Conservation (phyloP, 1,284 basidiomycete genomes). For the Taiwanofungus camphoratus region DNA sequence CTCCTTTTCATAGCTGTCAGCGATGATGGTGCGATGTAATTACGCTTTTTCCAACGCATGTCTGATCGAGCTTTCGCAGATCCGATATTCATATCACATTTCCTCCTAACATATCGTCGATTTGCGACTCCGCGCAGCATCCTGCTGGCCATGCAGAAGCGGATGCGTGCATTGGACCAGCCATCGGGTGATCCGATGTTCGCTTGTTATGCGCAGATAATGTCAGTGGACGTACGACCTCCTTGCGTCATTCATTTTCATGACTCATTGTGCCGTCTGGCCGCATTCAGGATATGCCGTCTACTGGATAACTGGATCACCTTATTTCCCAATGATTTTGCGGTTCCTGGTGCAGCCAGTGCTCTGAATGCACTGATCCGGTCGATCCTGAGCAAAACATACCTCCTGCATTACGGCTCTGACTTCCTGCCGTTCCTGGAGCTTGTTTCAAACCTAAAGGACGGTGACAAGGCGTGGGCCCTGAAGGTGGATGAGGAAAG, state of each 20-base stretch:
- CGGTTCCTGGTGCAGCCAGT: slow-evolving; percentile 63
- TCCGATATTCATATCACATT: slow-evolving; percentile 67
- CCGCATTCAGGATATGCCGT: slow-evolving; percentile 62
- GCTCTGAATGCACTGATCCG: slow-evolving; percentile 70
- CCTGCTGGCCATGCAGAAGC: slow-evolving; percentile 79
- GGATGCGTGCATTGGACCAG: slow-evolving; percentile 69
- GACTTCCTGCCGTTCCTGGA: slow-evolving; percentile 76
- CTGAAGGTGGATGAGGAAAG: slow-evolving; percentile 58
- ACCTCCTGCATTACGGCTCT: slow-evolving; percentile 75
- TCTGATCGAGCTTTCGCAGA: slow-evolving; percentile 37
- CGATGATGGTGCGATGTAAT: slow-evolving; percentile 57
- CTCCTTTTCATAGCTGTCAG: slow-evolving; percentile 57
- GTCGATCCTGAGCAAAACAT: slow-evolving; percentile 70
- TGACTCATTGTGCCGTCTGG: not conserved
- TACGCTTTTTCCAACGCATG: not conserved
- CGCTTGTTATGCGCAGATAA: slow-evolving; percentile 78
- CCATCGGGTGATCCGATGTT: slow-evolving; percentile 75
- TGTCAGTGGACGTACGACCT: slow-evolving; percentile 35
- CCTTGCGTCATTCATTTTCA: not conserved
- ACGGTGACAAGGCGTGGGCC: slow-evolving; percentile 68
- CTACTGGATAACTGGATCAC: slow-evolving; percentile 70
- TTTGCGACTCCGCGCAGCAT: slow-evolving; percentile 71
- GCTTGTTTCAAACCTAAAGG: slow-evolving; percentile 49
- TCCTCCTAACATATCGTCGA: slow-evolving; percentile 73
- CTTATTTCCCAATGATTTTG: slow-evolving; percentile 70